Evolutionary conservation across 148 eudicot genomes (phyloP).

Genomic region (Selenicereus undatus): DNA sequence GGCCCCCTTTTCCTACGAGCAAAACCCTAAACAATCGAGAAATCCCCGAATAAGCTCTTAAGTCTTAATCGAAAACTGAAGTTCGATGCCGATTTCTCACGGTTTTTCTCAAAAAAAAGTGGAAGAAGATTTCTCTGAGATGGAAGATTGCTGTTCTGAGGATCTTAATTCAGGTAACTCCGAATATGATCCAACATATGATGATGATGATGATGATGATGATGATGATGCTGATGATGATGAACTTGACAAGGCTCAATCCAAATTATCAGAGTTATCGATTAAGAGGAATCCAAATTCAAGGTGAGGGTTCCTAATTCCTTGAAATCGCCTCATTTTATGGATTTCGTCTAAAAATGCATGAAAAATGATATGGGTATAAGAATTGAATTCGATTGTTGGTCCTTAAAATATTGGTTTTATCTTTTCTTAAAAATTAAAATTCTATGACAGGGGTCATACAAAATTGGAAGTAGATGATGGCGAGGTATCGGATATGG

Average conservation of each 20-base stretch:
- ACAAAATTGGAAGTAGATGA: conserved; percentile 8
- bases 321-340: neutral
- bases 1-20: neutral
- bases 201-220: conserved; percentile 12
- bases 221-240: conserved; percentile 21
- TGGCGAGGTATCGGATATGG: conserved; percentile 3
- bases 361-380: neutral
- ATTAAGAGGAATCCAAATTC: conserved; percentile 4
- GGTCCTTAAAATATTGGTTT: neutral
- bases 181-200: conserved; percentile 48
- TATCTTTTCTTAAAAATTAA: neutral
- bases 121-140: conserved; percentile 11
- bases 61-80: neutral
- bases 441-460: neutral
- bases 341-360: neutral
- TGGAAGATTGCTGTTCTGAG: conserved; percentile 28
- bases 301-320: neutral
- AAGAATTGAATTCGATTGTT: neutral
- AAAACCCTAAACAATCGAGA: neutral
- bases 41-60: neutral
- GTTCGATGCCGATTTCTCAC: conserved; percentile 17
- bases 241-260: conserved; percentile 31
- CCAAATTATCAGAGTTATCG: conserved; percentile 18
- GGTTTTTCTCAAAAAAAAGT: neutral
- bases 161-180: conserved; percentile 49